Evolutionary conservation across 2,329 filamentous ascomycete genomes (phyloP).

Genomic region (Xylariales sp.): DNA sequence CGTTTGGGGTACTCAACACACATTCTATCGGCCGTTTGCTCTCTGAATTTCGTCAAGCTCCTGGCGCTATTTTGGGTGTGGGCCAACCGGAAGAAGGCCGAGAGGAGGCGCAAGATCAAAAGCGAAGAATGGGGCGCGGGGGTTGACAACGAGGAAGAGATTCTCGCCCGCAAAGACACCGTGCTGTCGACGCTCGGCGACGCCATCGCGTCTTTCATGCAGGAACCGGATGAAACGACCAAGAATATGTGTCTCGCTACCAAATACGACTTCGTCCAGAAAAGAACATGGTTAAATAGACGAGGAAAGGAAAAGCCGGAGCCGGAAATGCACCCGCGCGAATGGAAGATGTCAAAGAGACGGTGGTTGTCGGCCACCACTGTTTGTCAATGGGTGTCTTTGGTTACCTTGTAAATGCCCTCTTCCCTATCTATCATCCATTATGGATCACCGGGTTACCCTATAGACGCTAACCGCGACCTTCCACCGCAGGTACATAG

Average conservation of each 20-base stretch:
- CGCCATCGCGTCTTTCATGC: slow-evolving; percentile 47
- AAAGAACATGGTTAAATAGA: background rate
- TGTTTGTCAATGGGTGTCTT: slow-evolving; percentile 23
- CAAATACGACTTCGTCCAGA: slow-evolving; percentile 37
- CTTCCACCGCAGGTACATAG: slow-evolving; percentile 29
- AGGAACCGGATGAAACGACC: slow-evolving; percentile 42
- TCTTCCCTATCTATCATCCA: background rate
- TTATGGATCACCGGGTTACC: background rate
- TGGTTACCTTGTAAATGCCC: slow-evolving; percentile 28
- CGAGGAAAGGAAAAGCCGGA: background rate
- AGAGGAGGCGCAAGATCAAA: slow-evolving; percentile 10
- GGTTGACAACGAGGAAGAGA: slow-evolving; percentile 6
- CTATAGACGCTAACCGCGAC: slow-evolving; percentile 4
- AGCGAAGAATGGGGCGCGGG: slow-evolving; percentile 15
- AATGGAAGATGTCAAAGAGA: slow-evolving; percentile 26
- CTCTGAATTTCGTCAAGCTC: slow-evolving; percentile 42
- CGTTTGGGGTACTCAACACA: slow-evolving; percentile 44
- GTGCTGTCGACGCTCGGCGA: slow-evolving; percentile 47
- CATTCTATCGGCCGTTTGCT: slow-evolving; percentile 39
- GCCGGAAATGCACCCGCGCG: slow-evolving; percentile 12
- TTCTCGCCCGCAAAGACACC: slow-evolving; percentile 1
- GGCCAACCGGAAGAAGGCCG: slow-evolving; percentile 17
- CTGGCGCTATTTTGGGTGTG: slow-evolving; percentile 40
- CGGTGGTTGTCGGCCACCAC: slow-evolving; percentile 36
- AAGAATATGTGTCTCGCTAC: slow-evolving; percentile 43